Percentiles rank a stretch among this genome's conserved stretches.
Evolutionary conservation across 345 rosid genomes (phyloP).

Genomic region (Heritiera littoralis): DNA sequence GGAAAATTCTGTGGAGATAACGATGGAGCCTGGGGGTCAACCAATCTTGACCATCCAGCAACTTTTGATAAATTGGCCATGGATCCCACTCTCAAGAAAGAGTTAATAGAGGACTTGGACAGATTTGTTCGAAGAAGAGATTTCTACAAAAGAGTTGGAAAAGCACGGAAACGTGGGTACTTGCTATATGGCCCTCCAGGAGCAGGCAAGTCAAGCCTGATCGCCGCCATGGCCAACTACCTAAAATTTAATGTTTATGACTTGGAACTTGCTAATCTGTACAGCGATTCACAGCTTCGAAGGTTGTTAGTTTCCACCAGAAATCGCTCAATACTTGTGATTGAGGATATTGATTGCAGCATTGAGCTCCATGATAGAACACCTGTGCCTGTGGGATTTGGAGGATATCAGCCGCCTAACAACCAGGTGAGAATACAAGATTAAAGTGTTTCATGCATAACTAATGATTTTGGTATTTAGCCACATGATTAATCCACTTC

Average conservation of each 20-base stretch:
- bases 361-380: neutral
- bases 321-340: conserved; percentile 13
- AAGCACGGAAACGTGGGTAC: conserved; percentile 29
- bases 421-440: neutral
- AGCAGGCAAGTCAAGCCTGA: conserved; percentile 33
- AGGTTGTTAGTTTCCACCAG: neutral
- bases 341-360: conserved; percentile 12
- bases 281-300: conserved; percentile 3
- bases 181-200: conserved; percentile 31
- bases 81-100: conserved; percentile 27
- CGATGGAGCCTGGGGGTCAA: conserved; percentile 20
- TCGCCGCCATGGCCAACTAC: conserved; percentile 27
- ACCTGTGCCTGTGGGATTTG: neutral
- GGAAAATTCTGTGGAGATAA: neutral
- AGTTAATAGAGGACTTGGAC: conserved; percentile 33
- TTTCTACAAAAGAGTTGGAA: conserved; percentile 25
- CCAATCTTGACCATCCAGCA: conserved; percentile 32
- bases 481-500: no score
- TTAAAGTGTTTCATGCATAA: neutral
- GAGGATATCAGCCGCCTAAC: neutral
- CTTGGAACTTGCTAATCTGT: conserved; percentile 21
- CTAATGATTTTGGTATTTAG: neutral
- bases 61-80: conserved; percentile 33
- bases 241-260: conserved; percentile 32
- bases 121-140: conserved; percentile 25